Evolutionary conservation across 2,329 filamentous ascomycete genomes (phyloP).

Genomic region (Fusarium nematophilum): DNA sequence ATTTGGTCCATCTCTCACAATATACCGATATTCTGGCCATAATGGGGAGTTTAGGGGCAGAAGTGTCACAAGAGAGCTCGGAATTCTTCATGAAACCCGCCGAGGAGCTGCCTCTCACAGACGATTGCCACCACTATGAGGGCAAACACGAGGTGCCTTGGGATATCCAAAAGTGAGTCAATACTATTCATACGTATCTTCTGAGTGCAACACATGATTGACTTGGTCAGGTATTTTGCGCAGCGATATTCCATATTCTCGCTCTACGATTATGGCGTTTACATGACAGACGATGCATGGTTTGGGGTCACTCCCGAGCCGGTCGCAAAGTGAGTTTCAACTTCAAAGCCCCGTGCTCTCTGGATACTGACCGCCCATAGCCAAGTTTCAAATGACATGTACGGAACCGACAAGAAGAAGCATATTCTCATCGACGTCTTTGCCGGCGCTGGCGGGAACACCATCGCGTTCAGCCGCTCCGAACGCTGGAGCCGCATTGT

Average conservation of each 20-base stretch:
- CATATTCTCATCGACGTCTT: conserved; percentile 87
- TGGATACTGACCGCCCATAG: conserved; percentile 52
- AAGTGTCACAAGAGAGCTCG: conserved; percentile 20
- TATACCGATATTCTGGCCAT: not conserved
- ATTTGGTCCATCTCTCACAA: not conserved
- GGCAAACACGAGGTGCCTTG: conserved; percentile 77
- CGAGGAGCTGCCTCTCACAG: conserved; percentile 63
- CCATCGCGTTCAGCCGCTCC: conserved; percentile 90
- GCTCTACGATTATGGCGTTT: conserved; percentile 86
- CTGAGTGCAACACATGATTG: not conserved
- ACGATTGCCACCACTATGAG: conserved; percentile 81
- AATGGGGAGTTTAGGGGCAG: conserved; percentile 21
- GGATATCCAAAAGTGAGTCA: conserved; percentile 82
- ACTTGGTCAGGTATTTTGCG: conserved; percentile 79
- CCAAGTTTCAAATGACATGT: conserved; percentile 80
- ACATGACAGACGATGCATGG: conserved; percentile 94
- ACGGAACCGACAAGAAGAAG: conserved; percentile 64
- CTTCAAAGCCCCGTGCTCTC: not conserved
- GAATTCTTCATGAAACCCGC: conserved; percentile 54
- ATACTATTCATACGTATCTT: not conserved
- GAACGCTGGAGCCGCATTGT: conserved; percentile 85
- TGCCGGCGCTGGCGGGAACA: conserved; percentile 91
- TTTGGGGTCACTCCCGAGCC: conserved; percentile 96
- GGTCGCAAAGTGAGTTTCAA: conserved; percentile 76
- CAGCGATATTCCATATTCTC: conserved; percentile 91